Conservation (phyloP, 2,329 filamentous ascomycete species). For the Pyricularia sp. region DNA sequence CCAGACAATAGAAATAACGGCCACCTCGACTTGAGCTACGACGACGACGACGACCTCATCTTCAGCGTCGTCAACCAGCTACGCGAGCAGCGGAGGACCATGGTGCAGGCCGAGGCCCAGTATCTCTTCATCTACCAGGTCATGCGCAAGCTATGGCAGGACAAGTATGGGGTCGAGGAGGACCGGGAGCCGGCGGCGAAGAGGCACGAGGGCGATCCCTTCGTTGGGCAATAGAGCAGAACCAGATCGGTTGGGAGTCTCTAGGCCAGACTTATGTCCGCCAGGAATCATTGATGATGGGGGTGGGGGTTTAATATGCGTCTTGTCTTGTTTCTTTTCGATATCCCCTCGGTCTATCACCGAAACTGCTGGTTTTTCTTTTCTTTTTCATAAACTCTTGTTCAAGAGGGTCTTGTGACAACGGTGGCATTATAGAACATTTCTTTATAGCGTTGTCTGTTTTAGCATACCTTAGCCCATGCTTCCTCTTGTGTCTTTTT, state of each 20-base stretch:
- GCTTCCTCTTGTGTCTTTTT: not conserved
- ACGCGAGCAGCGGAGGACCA: slow-evolving; percentile 78
- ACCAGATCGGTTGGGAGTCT: not conserved
- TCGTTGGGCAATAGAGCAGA: slow-evolving; percentile 15
- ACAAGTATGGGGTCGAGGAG: slow-evolving; percentile 39
- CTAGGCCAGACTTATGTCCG: not conserved
- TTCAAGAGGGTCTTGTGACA: not conserved
- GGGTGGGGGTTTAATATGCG: not conserved
- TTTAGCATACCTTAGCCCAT: not conserved
- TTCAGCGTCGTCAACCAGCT: slow-evolving; percentile 68
- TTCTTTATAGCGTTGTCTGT: not conserved
- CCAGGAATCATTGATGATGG: not conserved
- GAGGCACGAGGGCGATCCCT: slow-evolving; percentile 39
- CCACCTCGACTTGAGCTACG: not conserved
- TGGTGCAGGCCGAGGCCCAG: slow-evolving; percentile 86
- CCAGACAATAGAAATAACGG: slow-evolving; percentile 1
- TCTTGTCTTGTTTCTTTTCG: not conserved
- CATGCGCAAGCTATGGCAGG: slow-evolving; percentile 59
- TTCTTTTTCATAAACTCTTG: not conserved
- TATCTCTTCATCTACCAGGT: slow-evolving; percentile 84
- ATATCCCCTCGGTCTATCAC: not conserved
- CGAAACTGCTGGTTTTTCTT: not conserved
- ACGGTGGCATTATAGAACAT: not conserved
- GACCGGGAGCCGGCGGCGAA: slow-evolving; percentile 35
- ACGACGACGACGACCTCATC: slow-evolving; percentile 26